These are phyloP conservation scores for Pleurostoma richardsiae DNA, from an alignment of 2,329 filamentous ascomycete species.

Conservation along the genomic window DNA sequence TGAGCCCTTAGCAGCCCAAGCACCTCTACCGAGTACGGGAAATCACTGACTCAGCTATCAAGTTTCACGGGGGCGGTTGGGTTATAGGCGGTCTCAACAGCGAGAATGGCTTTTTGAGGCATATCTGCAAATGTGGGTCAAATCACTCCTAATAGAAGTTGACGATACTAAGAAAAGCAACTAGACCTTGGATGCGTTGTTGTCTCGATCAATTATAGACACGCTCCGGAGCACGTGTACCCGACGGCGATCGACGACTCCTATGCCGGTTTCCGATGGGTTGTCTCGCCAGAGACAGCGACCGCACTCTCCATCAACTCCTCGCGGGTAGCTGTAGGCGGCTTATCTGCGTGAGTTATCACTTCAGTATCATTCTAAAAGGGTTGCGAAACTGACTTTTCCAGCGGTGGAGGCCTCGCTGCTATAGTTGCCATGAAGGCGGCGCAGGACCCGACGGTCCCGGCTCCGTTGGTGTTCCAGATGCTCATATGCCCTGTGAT, in stretches of 20 bases:
- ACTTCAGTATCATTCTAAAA: background rate
- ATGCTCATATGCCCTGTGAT: constrained; percentile 5
- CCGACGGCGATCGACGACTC: background rate
- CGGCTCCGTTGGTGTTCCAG: background rate
- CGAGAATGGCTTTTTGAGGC: constrained; percentile 25
- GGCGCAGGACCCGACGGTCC: no score
- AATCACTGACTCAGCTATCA: constrained; percentile 6
- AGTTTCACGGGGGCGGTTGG: constrained; percentile 35
- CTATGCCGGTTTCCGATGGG: background rate
- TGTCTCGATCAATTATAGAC: background rate
- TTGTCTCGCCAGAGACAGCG: no score
- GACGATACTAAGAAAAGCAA: no score
- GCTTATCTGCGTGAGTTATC: constrained; percentile 18
- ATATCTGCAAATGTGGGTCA: constrained; percentile 17
- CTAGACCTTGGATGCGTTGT: background rate
- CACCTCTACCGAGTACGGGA: no score
- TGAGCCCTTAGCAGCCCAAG: no score
- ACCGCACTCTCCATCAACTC: constrained; percentile 16
- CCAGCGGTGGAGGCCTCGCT: background rate
- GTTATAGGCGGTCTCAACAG: constrained; percentile 26
- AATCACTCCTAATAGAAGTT: no score
- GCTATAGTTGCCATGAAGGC: no score
- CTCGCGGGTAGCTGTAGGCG: constrained; percentile 20
- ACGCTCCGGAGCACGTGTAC: background rate
- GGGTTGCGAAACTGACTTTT: background rate